Evolutionary conservation across 306 rosid genomes (phyloP).

Genomic region (Bauhinia variegata): DNA sequence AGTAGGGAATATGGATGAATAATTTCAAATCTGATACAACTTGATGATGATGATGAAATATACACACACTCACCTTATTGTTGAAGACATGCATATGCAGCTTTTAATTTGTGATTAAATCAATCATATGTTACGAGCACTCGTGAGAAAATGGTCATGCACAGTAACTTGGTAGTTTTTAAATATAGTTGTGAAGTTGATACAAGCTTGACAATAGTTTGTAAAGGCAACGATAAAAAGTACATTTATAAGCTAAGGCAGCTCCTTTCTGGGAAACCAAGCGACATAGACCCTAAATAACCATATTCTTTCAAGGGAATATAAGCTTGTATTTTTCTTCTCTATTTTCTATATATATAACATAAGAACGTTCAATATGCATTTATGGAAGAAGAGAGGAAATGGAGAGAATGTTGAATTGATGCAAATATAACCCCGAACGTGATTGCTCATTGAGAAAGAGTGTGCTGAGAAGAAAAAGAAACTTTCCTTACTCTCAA

Average conservation of each 20-base stretch:
- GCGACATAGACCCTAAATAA: not conserved
- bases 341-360: not conserved
- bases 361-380: no score
- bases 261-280: not conserved
- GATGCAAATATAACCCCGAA: not conserved
- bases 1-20: no score
- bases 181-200: constrained; percentile 1
- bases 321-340: not conserved
- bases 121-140: not conserved
- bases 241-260: no score
- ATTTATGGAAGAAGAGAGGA: not conserved
- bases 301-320: not conserved
- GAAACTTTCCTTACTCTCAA: not conserved
- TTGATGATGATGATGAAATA: not conserved
- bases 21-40: no score
- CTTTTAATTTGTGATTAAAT: constrained; percentile 19
- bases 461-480: not conserved
- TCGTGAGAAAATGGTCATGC: not conserved
- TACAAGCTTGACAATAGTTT: constrained; percentile 16
- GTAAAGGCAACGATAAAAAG: not conserved
- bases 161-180: not conserved
- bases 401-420: constrained; percentile 3
- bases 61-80: no score
- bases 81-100: not conserved
- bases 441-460: not conserved